These are phyloP conservation scores for Ophiocordyceps camponoti-leonardi DNA, from an alignment of 2,329 filamentous ascomycete genomes.

Conservation along the genomic window DNA sequence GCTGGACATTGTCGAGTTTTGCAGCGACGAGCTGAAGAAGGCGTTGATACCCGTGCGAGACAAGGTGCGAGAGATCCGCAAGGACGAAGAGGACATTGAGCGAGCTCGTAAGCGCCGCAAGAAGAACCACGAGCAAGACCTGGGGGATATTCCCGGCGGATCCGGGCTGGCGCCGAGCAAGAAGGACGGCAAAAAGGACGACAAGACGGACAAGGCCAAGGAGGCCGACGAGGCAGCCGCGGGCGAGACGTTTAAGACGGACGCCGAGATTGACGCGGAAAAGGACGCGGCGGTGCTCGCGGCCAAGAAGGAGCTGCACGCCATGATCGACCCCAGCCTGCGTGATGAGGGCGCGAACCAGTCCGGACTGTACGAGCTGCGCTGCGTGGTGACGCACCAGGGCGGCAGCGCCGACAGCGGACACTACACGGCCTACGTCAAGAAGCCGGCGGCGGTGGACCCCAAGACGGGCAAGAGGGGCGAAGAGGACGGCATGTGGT, in stretches of 20 bases:
- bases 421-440: conserved; percentile 95
- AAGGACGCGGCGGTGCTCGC: conserved; percentile 54
- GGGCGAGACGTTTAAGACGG: conserved; percentile 73
- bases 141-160: conserved; percentile 25
- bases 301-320: conserved; percentile 77
- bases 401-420: conserved; percentile 93
- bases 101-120: conserved; percentile 85
- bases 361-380: conserved; percentile 86
- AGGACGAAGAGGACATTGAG: conserved; percentile 88
- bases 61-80: conserved; percentile 85
- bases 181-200: conserved; percentile 30
- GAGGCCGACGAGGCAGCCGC: conserved; percentile 50
- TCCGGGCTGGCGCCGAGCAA: conserved; percentile 33
- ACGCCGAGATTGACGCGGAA: conserved; percentile 83
- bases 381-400: conserved; percentile 90
- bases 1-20: conserved; percentile 86
- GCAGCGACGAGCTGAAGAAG: conserved; percentile 73
- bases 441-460: conserved; percentile 65
- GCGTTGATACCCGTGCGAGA: conserved; percentile 83
- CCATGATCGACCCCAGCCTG: conserved; percentile 59
- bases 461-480: conserved; percentile 59
- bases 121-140: conserved; percentile 32
- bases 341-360: conserved; percentile 67
- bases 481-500: conserved; percentile 89
- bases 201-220: conserved; percentile 19